Evolutionary conservation across 2,329 filamentous ascomycete species (phyloP), one percentile per base, ranked within the genome.

Genomic region (Ascochyta viciae-villosae): DNA sequence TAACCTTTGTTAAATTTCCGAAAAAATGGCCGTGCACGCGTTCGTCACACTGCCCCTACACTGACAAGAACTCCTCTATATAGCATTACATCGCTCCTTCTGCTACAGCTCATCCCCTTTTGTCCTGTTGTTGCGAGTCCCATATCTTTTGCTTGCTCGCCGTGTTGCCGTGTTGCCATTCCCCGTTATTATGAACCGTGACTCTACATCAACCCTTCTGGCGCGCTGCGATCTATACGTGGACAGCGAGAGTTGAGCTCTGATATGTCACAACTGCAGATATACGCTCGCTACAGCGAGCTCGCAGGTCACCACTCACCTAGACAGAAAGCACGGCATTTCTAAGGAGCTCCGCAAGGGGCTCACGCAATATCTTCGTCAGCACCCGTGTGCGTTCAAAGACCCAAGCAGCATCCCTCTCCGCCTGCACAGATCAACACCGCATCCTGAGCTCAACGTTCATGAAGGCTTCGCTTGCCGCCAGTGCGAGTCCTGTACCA

Each of bases 1-100:
- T 47, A 47, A 47, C 44, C 44, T 47, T 47, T 39, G 44, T 47
- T 23, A 48, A 48, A 48, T 40, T 31, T 48, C 45, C 24, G 16
- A n/a, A 48, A 48, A 48, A 48, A 29, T 24, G 24, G 45, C 45
- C 35, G 34, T 41, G 38, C 38, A 41, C 38, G 38, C 38, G 38
- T 41, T 27, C 19, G 38, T 41, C 38, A n/a, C n/a, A n/a, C n/a
- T n/a, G n/a, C n/a, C n/a, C n/a, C n/a, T n/a, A n/a, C n/a, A n/a
- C n/a, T n/a, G n/a, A n/a, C n/a, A n/a, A n/a, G n/a, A n/a, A n/a
- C n/a, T n/a, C n/a, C n/a, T n/a, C 19, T 29, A 26, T 42, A 42
- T 38, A 38, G 35, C 35, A 38, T 38, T 10, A 38, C 35, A 38
- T 38, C 16, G 16, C 35, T 38, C 16, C 35, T 38, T 9, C 35